Evolutionary conservation across 2,329 filamentous ascomycete genomes (phyloP), one percentile per base, ranked within the genome.

Genomic region (Daldinia eschscholtzii): DNA sequence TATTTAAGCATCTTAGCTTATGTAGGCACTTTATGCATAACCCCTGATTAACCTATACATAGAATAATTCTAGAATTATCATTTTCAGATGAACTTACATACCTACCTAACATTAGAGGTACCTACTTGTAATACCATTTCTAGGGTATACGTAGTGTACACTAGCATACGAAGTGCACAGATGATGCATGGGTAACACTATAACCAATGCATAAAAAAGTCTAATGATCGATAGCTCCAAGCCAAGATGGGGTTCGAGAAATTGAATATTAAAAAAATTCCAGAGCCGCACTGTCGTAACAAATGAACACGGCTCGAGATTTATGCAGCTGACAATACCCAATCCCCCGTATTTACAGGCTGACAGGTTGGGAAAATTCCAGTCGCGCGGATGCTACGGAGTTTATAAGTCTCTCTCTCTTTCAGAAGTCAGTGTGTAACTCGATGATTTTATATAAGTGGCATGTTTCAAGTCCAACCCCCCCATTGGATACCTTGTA

Each of bases 381-480:
- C 57, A 68, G 57, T 56, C 35, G 57, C 35, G 28, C 42, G 57
- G 63, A 61, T 60, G 42, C 53, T 30, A 58, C 37, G 37, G 41
- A 61, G 39, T 15, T 42, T 44, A 42, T 23, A 46, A 48, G 20
- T n/a, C n/a, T n/a, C n/a, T n/a, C n/a, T n/a, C n/a, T n/a, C n/a
- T n/a, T n/a, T n/a, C n/a, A n/a, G 20, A 63, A 46, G 13, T 62
- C 55, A 58, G 59, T 61, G 58, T 61, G 52, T 41, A 44, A 23
- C 20, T 23, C 20, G 20, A 23, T 23, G 20, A 23, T 23, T 23
- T 23, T 23, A 23, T 41, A 69, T 66, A 55, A 63, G 61, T 42
- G 37, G 44, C 41, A 66, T 57, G 63, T 69, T 69, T 69, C 64
- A 67, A 57, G 60, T 61, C 30, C n/a, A 23, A 39, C 26, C 44